Conservation (phyloP, 139 green algal genomes). For the Zygnema circumcarinatum region DNA sequence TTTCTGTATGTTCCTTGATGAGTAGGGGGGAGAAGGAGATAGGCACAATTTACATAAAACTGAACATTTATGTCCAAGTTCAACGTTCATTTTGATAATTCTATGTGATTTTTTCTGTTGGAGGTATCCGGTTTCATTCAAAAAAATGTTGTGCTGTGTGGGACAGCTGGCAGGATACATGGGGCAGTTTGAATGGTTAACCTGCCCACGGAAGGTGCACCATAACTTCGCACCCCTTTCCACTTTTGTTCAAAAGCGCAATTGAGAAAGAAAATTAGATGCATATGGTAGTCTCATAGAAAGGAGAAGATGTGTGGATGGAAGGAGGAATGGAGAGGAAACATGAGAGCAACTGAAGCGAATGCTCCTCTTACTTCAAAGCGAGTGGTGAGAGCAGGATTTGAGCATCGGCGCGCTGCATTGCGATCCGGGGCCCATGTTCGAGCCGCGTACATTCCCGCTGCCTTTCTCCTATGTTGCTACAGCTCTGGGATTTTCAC, state of each 20-base stretch:
- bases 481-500: too few species aligned
- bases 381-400: too few species aligned
- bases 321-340: neutral
- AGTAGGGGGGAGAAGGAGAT: neutral
- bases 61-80: neutral
- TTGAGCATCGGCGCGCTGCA: slow-evolving; percentile 48
- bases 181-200: slow-evolving; percentile 62
- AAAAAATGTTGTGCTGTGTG: neutral
- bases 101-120: neutral
- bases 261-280: neutral
- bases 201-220: slow-evolving; percentile 80
- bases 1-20: neutral
- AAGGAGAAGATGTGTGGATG: slow-evolving; percentile 27
- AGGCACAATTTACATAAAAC: neutral
- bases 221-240: neutral
- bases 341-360: slow-evolving; percentile 21
- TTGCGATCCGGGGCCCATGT: slow-evolving; percentile 71
- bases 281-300: neutral
- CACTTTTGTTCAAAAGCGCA: neutral
- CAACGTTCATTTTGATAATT: neutral
- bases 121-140: neutral
- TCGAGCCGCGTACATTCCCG: slow-evolving; percentile 59
- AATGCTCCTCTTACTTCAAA: slow-evolving; percentile 38
- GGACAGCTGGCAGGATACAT: slow-evolving; percentile 25
- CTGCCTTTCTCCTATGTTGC: too few species aligned